Evolutionary conservation across 768 basidiomycete genomes (phyloP).

Genomic region (Mrakia blollopis): DNA sequence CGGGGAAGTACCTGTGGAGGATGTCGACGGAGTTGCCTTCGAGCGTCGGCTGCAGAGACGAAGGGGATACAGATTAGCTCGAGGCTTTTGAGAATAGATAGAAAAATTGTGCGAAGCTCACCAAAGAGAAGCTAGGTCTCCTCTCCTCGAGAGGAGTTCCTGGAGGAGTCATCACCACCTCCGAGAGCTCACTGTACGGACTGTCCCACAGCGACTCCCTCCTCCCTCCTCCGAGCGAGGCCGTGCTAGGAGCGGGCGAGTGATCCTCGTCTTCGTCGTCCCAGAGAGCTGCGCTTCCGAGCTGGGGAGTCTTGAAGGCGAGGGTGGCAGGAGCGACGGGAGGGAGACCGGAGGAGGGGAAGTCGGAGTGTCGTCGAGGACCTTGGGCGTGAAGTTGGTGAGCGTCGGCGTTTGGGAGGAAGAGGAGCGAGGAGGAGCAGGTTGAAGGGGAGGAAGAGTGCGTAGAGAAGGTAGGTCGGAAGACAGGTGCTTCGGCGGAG

Average conservation of each 20-base stretch:
- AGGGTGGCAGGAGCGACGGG: neutral
- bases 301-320: conserved; percentile 5
- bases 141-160: too few relatives aligned
- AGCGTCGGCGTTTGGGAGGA: neutral
- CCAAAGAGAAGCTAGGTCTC: neutral
- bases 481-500: neutral
- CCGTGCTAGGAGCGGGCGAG: neutral
- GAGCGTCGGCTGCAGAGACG: neutral
- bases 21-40: neutral
- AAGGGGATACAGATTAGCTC: neutral
- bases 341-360: neutral
- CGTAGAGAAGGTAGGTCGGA: neutral
- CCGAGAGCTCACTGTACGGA: neutral
- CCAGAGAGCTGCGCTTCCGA: conserved; percentile 9
- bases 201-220: too few relatives aligned
- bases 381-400: too few relatives aligned
- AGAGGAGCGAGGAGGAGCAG: neutral
- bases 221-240: neutral
- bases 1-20: neutral
- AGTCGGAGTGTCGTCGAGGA: neutral
- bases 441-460: neutral
- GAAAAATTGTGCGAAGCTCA: neutral
- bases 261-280: neutral
- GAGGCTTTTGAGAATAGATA: too few relatives aligned
- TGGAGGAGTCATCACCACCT: too few relatives aligned